phyloP scores from a whole-genome alignment of 2,329 filamentous ascomycete species.

The Simplicillium aogashimaense region DNA sequence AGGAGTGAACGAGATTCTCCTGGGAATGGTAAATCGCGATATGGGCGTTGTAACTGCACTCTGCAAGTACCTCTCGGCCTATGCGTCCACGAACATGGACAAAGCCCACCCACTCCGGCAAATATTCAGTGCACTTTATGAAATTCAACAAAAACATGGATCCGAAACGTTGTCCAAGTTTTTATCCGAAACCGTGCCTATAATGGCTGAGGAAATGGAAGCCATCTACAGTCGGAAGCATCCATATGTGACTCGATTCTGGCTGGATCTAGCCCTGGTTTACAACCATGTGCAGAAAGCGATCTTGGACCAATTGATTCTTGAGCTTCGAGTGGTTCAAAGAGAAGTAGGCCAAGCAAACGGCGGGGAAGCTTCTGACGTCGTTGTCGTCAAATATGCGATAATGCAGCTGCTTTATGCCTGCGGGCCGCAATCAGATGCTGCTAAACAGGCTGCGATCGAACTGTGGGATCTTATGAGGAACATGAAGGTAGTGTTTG shows the following conservation, averaged over 20 bases:
- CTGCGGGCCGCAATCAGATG: conserved; percentile 20
- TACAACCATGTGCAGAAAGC: conserved; percentile 26
- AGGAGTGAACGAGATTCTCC: conserved; percentile 29
- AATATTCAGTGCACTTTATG: conserved; percentile 31
- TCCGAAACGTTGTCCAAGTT: conserved; percentile 30
- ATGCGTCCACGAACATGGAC: conserved; percentile 31
- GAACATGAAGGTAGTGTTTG: conserved; percentile 22
- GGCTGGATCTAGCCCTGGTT: conserved; percentile 30
- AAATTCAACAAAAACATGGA: conserved; percentile 34
- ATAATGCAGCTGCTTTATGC: conserved; percentile 29
- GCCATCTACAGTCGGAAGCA: conserved; percentile 32
- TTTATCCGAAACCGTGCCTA: conserved; percentile 28
- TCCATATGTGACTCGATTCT: conserved; percentile 31
- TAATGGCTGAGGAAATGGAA: conserved; percentile 32
- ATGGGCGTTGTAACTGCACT: conserved; percentile 34
- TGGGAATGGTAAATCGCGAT: conserved; percentile 33
- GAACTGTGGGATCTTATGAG: conserved; percentile 27
- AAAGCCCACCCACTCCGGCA: conserved; percentile 30
- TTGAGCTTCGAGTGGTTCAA: conserved; percentile 25
- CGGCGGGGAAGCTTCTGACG: conserved; percentile 22
- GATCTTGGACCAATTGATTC: conserved; percentile 24
- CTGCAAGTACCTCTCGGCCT: conserved; percentile 33
- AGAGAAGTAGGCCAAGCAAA: conserved; percentile 23
- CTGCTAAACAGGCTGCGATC: conserved; percentile 22
- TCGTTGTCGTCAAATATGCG: conserved; percentile 27